Base-by-base conservation (phyloP, 2,329 filamentous ascomycete species). In the Dactylonectria macrodidyma region DNA sequence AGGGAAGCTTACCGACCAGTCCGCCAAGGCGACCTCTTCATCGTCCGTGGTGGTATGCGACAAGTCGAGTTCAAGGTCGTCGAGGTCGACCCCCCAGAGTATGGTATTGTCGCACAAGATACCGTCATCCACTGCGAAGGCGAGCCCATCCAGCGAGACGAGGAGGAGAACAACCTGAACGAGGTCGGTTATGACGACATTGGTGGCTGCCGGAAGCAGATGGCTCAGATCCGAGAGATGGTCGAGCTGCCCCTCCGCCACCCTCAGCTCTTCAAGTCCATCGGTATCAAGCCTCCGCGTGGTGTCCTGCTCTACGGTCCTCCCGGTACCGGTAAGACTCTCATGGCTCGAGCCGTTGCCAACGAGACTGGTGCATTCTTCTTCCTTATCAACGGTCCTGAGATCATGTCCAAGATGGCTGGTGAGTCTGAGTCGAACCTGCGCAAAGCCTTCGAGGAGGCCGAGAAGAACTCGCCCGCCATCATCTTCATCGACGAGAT, bases 371-470 rank as follows among this genome's bases (percentile, higher is more conserved):
- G 96, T 78, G 95, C 95, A 56, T 98, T 98, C 88, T 99, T 99
- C 87, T 98, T 99, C 91, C 86, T 98, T 71, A 98, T 99, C 90
- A 98, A 98, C 84, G 95, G 96, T 73, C 96, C 96, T 59, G 96
- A 98, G 83, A 98, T 99, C 86, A 98, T 99, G 96, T 98, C 95
- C 67, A 98, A 98, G 90, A 98, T 98, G 96, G 96, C 96, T 67
- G 96, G 96, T 90, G 96, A 99, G 84, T 98, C 96, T 67, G 96
- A 98, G 84, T 98, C 95, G 67, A 98, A 98, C 83, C 85, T 99
- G 75, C 93, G 96, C 78, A 98, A 98, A 86, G 96, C 96, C n/a
- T 99, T 99, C 78, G 96, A 98, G 83, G 96, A 98, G 86, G 96
- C 96, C 50, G 95, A 98, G 88, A 98, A 98, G 91, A 98, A 98